Conservation (phyloP, 805 yeast species). For the Barnettozyma californica region DNA sequence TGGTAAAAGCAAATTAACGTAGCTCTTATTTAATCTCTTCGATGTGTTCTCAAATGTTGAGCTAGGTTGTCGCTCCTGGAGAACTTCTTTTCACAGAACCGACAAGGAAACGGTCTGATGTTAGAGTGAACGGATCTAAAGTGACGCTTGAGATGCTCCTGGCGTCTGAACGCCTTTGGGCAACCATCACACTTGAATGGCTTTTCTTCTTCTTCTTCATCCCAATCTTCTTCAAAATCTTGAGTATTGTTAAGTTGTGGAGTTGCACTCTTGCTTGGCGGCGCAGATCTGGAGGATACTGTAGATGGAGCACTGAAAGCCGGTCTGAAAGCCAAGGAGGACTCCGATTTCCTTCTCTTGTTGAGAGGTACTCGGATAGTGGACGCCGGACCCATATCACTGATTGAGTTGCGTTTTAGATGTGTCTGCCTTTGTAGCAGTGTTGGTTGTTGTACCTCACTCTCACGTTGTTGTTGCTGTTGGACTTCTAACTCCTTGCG, state of each 20-base stretch:
- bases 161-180: conserved; percentile 60
- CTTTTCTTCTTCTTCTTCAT: conserved; percentile 36
- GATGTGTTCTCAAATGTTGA: conserved; percentile 60
- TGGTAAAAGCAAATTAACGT: not conserved
- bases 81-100: conserved; percentile 56
- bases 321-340: conserved; percentile 12
- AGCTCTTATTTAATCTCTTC: conserved; percentile 6
- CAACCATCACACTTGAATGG: conserved; percentile 61
- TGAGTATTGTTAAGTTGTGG: not conserved
- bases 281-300: conserved; percentile 7
- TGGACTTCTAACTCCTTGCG: not conserved
- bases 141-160: conserved; percentile 73
- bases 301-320: conserved; percentile 1
- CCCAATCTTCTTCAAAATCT: not conserved
- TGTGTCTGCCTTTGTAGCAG: not conserved
- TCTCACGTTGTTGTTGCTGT: conserved; percentile 3
- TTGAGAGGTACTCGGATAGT: conserved; percentile 7
- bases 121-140: conserved; percentile 66
- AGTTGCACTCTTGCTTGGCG: conserved; percentile 1
- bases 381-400: conserved; percentile 1
- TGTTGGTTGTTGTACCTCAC: not conserved
- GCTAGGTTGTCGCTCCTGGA: conserved; percentile 62
- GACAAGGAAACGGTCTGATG: conserved; percentile 64
- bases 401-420: conserved; percentile 7
- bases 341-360: conserved; percentile 24